Conservation (phyloP, 176 grass and related monocot species). For the Avena eriantha region DNA sequence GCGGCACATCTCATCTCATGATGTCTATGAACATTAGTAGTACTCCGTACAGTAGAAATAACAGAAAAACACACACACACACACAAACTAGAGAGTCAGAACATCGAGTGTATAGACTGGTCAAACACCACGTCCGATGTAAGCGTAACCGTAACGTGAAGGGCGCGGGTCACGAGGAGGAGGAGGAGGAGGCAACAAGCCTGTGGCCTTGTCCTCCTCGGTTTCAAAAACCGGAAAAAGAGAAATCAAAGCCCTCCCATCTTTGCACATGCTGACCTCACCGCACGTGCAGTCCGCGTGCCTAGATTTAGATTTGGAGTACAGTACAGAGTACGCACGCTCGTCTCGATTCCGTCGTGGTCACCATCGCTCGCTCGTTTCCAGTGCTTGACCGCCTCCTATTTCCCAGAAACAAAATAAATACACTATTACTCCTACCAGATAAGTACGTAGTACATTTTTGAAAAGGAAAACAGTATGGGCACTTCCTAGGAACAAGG, state of each 20-base stretch:
- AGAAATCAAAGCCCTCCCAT: neutral
- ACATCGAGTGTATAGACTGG: neutral
- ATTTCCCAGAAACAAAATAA: neutral
- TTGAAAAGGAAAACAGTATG: neutral
- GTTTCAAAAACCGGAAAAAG: neutral
- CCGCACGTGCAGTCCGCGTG: slow-evolving; percentile 50
- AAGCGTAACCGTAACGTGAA: slow-evolving; percentile 10
- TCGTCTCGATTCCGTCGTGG: neutral
- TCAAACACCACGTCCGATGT: slow-evolving; percentile 30
- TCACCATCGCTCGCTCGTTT: neutral
- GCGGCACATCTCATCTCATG: too few species aligned
- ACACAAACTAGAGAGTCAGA: neutral
- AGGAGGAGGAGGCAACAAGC: neutral
- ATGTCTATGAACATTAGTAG: too few species aligned
- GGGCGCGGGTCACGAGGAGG: slow-evolving; percentile 38
- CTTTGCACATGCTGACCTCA: slow-evolving; percentile 19
- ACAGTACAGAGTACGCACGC: slow-evolving; percentile 12
- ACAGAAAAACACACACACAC: too few species aligned
- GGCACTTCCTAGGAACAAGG: too few species aligned
- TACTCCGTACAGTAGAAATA: too few species aligned
- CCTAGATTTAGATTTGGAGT: slow-evolving; percentile 14
- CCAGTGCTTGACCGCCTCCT: neutral
- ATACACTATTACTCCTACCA: too few species aligned
- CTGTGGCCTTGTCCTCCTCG: neutral
- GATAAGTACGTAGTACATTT: too few species aligned